These are phyloP conservation scores for Astragalus membranaceus DNA, from an alignment of 306 rosid species.

Conservation along the genomic window DNA sequence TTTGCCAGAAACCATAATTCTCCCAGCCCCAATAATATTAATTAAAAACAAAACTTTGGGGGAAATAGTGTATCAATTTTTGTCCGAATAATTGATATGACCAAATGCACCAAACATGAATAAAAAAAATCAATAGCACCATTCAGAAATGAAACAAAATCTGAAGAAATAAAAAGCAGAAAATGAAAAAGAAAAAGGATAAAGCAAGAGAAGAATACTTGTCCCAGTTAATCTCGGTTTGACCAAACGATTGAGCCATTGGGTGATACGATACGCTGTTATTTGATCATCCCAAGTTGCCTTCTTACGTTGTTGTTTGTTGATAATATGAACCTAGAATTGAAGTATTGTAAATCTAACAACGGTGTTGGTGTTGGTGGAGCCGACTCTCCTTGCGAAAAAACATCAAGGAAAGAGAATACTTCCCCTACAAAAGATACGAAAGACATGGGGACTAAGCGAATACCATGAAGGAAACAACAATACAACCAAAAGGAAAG, in stretches of 20 bases:
- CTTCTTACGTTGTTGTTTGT: background rate
- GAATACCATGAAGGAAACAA: too few relatives aligned
- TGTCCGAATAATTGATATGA: background rate
- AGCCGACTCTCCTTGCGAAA: too few relatives aligned
- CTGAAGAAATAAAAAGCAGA: background rate
- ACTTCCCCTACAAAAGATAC: too few relatives aligned
- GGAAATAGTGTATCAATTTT: background rate
- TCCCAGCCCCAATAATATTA: background rate
- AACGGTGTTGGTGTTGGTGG: too few relatives aligned
- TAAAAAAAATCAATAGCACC: background rate
- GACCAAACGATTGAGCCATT: slow-evolving; percentile 65
- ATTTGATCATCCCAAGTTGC: background rate
- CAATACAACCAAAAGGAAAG: too few relatives aligned
- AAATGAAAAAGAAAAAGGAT: background rate
- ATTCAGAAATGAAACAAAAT: background rate
- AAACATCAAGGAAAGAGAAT: too few relatives aligned
- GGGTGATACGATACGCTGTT: background rate
- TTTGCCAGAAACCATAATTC: background rate
- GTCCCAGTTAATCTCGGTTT: slow-evolving; percentile 87
- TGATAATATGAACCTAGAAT: background rate
- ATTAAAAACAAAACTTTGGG: background rate
- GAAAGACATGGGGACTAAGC: too few relatives aligned
- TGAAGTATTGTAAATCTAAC: background rate
- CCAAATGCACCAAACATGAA: background rate
- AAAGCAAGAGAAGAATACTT: slow-evolving; percentile 32